Evolutionary conservation across 805 yeast genomes (phyloP).

Genomic region (Candida orba): DNA sequence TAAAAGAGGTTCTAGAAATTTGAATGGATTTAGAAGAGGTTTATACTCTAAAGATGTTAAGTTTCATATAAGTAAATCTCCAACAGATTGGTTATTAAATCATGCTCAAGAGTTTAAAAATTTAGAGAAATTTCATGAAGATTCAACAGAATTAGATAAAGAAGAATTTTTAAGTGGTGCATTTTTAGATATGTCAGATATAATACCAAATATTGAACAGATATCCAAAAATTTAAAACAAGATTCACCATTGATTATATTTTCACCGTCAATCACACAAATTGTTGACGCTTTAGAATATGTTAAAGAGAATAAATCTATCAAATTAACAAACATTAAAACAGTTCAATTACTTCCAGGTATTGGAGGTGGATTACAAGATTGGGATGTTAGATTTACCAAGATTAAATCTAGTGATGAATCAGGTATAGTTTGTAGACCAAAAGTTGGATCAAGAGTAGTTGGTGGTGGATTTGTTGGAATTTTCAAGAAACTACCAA

Average conservation of each 20-base stretch:
- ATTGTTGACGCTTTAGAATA: slow-evolving; percentile 32
- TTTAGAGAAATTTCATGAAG: too few species aligned
- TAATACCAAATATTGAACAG: slow-evolving; percentile 27
- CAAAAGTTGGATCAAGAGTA: slow-evolving; percentile 39
- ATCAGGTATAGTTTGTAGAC: slow-evolving; percentile 39
- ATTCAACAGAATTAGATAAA: too few species aligned
- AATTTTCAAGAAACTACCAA: slow-evolving; percentile 31
- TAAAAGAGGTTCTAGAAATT: slow-evolving; percentile 33
- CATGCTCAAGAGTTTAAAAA: slow-evolving; percentile 22
- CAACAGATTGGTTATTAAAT: slow-evolving; percentile 32
- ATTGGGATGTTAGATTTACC: slow-evolving; percentile 42
- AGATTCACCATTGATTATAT: slow-evolving; percentile 37
- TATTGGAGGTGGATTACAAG: slow-evolving; percentile 43
- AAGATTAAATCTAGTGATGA: slow-evolving; percentile 33
- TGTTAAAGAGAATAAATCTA: slow-evolving; percentile 23
- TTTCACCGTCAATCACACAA: slow-evolving; percentile 44
- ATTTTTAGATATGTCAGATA: slow-evolving; percentile 42
- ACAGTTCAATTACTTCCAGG: slow-evolving; percentile 40
- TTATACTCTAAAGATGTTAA: slow-evolving; percentile 38
- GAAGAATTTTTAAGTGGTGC: slow-evolving; percentile 34
- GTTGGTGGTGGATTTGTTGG: slow-evolving; percentile 48
- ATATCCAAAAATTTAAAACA: slow-evolving; percentile 30
- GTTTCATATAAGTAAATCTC: slow-evolving; percentile 36
- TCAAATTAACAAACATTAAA: slow-evolving; percentile 30
- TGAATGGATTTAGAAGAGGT: slow-evolving; percentile 35